phyloP scores from a whole-genome alignment of 306 rosid genomes.

The Quillaja saponaria region DNA sequence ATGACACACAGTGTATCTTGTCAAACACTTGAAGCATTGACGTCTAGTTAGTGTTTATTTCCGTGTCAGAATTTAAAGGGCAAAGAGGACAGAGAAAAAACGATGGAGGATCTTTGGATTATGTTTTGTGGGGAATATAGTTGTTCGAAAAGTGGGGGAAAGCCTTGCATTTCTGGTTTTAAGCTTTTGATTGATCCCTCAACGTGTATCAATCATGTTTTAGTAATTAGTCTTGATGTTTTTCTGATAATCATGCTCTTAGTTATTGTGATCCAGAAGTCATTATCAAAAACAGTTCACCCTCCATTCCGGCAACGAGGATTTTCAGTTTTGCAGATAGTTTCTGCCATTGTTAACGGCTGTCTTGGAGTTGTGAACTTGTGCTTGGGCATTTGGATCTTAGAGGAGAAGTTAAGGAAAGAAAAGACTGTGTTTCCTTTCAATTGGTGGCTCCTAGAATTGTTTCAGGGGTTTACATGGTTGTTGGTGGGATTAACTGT shows the following conservation, averaged over 20 bases:
- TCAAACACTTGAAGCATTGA: too few species aligned
- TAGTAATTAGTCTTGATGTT: conserved; percentile 41
- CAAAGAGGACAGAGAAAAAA: conserved; percentile 18
- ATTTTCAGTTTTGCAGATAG: conserved; percentile 39
- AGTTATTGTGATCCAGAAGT: conserved; percentile 37
- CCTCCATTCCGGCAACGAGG: conserved; percentile 18
- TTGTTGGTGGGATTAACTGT: conserved; percentile 50
- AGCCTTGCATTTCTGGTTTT: conserved; percentile 29
- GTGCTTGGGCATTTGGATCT: conserved; percentile 52
- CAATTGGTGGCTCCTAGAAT: conserved; percentile 53
- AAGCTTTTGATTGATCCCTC: conserved; percentile 44
- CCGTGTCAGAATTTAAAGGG: conserved; percentile 23
- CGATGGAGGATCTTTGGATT: conserved; percentile 51
- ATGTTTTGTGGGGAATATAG: conserved; percentile 48
- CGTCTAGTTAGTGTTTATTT: too few species aligned
- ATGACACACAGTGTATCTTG: too few species aligned
- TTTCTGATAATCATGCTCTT: conserved; percentile 46
- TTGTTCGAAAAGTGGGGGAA: conserved; percentile 28
- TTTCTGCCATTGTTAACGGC: conserved; percentile 45
- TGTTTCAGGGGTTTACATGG: conserved; percentile 76
- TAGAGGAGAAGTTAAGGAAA: conserved; percentile 51
- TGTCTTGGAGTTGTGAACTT: conserved; percentile 49
- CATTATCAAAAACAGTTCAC: conserved; percentile 24
- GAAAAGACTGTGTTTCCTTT: conserved; percentile 45
- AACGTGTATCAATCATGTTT: conserved; percentile 45